Evolutionary conservation across 2,329 filamentous ascomycete species (phyloP).

Genomic region (Penicillium thymicola): DNA sequence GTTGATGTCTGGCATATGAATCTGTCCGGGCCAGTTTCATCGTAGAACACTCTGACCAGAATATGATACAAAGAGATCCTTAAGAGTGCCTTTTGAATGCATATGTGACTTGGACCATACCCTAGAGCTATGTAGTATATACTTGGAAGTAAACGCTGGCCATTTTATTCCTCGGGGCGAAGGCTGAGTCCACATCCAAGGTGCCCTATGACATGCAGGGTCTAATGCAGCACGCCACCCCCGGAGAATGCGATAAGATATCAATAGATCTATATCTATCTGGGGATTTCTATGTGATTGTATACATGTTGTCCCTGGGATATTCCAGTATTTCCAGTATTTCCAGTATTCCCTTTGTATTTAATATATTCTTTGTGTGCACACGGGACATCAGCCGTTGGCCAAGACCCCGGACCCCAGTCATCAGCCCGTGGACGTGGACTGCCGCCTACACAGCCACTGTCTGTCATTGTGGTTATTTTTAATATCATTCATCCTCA

Average conservation of each 20-base stretch:
- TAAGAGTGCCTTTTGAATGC: background rate
- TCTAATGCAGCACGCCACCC: slow-evolving; percentile 13
- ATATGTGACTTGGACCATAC: background rate
- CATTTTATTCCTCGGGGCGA: background rate
- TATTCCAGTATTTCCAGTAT: background rate
- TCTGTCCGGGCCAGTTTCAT: background rate
- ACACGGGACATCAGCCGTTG: background rate
- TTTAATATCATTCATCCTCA: background rate
- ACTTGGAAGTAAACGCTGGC: background rate
- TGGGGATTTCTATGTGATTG: background rate
- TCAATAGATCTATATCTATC: background rate
- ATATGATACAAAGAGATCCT: background rate
- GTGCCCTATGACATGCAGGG: slow-evolving; percentile 12
- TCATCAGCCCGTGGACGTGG: background rate
- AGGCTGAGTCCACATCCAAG: background rate
- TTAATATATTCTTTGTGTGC: background rate
- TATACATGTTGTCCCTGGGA: background rate
- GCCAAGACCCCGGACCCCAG: slow-evolving; percentile 7
- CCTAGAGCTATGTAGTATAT: background rate
- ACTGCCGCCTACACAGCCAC: background rate
- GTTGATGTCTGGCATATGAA: background rate
- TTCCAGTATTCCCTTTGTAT: background rate
- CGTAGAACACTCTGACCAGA: slow-evolving; percentile 1
- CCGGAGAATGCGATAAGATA: slow-evolving; percentile 9
- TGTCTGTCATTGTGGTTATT: background rate